A percentile compares a stretch with the other conserved stretches of the same genome.
Conservation (phyloP, 345 rosid species). For the Lumnitzera racemosa region DNA sequence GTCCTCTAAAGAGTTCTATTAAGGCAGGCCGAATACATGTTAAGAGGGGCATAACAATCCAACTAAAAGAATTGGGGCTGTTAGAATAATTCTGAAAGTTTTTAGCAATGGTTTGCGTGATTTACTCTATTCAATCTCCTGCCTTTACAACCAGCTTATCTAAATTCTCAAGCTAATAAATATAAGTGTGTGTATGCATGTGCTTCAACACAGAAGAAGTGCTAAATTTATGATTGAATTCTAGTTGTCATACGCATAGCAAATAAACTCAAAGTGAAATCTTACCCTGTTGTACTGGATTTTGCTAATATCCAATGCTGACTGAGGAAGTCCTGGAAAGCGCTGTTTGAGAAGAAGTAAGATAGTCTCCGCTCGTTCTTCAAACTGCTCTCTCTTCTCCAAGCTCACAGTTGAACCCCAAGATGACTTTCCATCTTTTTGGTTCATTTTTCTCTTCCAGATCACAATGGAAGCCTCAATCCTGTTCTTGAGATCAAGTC, state of each 20-base stretch:
- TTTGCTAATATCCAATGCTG: conserved; percentile 79
- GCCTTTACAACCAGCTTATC: no score
- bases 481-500: conserved; percentile 71
- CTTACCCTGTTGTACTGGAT: conserved; percentile 69
- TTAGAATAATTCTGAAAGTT: no score
- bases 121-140: no score
- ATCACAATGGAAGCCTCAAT: conserved; percentile 86
- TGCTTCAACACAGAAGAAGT: not conserved
- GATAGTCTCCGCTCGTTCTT: conserved; percentile 86
- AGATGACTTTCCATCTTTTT: conserved; percentile 65
- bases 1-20: no score
- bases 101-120: no score
- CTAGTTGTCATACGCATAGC: not conserved
- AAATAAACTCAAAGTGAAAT: not conserved
- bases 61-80: no score
- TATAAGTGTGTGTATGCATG: no score
- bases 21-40: no score
- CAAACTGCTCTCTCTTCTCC: conserved; percentile 85
- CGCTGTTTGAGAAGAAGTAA: conserved; percentile 65
- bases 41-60: no score
- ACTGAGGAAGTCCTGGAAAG: conserved; percentile 78
- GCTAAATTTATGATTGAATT: not conserved
- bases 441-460: conserved; percentile 82
- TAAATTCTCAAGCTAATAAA: no score
- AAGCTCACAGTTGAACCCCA: conserved; percentile 82